A percentile compares a stretch with the other conserved stretches of the same genome.
Evolutionary conservation across 139 green algal genomes (phyloP).

Genomic region (Chlamydomonas urium): DNA sequence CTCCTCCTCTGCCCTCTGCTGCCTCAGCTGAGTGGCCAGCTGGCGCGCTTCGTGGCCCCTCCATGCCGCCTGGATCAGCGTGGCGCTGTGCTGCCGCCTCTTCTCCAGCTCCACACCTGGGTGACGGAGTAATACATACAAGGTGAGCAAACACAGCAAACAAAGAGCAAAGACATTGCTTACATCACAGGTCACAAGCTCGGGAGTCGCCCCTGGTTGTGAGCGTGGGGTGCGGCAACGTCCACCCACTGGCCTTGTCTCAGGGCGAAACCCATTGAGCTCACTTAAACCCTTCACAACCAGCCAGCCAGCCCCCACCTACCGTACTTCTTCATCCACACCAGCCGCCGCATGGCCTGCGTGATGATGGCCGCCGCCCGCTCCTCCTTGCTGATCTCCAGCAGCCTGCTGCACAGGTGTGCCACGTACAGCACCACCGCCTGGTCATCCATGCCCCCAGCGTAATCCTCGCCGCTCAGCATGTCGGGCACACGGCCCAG

Average conservation of each 20-base stretch:
- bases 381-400: slow-evolving; percentile 71
- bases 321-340: slow-evolving; percentile 42
- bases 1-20: slow-evolving; percentile 18
- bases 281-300: not conserved
- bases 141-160: no score
- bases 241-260: no score
- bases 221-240: no score
- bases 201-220: no score
- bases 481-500: slow-evolving; percentile 70
- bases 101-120: not conserved
- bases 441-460: slow-evolving; percentile 66
- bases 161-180: no score
- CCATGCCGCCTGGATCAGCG: slow-evolving; percentile 17
- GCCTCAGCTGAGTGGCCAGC: not conserved
- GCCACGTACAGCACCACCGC: slow-evolving; percentile 63
- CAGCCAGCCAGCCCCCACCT: slow-evolving; percentile 7
- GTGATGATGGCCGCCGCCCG: slow-evolving; percentile 64
- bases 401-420: slow-evolving; percentile 66
- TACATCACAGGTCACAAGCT: no score
- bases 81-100: slow-evolving; percentile 1
- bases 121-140: not conserved
- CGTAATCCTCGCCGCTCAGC: slow-evolving; percentile 58
- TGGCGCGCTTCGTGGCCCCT: not conserved
- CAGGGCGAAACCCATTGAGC: not conserved
- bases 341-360: slow-evolving; percentile 36